A percentile compares a stretch with the other conserved stretches of the same genome.
phyloP scores from a whole-genome alignment of 345 rosid species.

The Citrus inodora region DNA sequence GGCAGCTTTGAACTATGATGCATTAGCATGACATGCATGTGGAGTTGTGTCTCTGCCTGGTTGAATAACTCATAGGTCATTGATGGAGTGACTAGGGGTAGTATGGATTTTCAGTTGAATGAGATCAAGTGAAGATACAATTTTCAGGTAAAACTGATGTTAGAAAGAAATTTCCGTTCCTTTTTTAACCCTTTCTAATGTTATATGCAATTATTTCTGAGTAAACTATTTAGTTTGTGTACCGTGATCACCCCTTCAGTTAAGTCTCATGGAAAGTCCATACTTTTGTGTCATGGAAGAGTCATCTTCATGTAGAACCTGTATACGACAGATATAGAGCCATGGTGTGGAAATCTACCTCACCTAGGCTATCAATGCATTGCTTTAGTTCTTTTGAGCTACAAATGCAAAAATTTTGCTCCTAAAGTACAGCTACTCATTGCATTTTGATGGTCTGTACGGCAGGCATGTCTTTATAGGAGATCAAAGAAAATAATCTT shows the following conservation, averaged over 20 bases:
- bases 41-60: constrained; percentile 18
- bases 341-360: background rate
- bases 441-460: background rate
- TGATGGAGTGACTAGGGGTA: constrained; percentile 15
- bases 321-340: background rate
- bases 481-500: background rate
- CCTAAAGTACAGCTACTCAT: background rate
- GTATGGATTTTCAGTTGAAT: constrained; percentile 20
- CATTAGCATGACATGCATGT: constrained; percentile 17
- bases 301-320: background rate
- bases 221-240: background rate
- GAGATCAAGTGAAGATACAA: constrained; percentile 16
- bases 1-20: background rate
- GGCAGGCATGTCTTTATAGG: background rate
- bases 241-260: background rate
- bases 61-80: constrained; percentile 15
- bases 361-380: background rate
- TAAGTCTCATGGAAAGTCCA: background rate
- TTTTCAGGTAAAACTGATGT: constrained; percentile 15
- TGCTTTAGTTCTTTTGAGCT: background rate
- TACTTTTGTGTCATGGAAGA: background rate
- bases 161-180: background rate
- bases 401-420: background rate
- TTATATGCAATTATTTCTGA: background rate
- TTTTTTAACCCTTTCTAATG: background rate